Percentiles rank a stretch among this genome's conserved stretches.
Conservation (phyloP, 73 alveolate species). For the Tetrahymena malaccensis region DNA sequence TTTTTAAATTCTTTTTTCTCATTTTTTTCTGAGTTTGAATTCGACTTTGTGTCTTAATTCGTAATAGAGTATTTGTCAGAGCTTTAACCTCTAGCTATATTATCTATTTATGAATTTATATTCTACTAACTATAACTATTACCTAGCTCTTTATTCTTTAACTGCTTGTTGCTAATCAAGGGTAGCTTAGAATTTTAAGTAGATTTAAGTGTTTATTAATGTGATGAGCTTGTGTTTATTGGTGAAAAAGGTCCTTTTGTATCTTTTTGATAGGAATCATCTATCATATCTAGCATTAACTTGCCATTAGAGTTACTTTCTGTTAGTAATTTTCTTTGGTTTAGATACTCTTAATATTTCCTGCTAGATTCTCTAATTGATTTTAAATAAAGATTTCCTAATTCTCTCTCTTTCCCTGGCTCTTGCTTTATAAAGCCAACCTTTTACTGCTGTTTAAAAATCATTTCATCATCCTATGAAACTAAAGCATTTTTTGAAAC, state of each 20-base stretch:
- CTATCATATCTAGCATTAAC: background rate
- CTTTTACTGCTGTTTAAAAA: background rate
- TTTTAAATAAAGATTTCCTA: background rate
- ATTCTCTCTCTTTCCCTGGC: background rate
- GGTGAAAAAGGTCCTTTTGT: background rate
- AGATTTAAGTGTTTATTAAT: background rate
- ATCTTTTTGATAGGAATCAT: background rate
- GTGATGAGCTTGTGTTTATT: background rate
- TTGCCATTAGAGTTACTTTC: background rate
- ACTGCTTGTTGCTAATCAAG: background rate
- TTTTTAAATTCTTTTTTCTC: background rate
- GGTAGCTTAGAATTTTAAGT: background rate
- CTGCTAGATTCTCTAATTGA: background rate
- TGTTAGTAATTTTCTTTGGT: background rate
- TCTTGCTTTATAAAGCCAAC: background rate
- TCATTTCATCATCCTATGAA: background rate
- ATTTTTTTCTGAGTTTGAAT: background rate
- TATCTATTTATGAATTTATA: background rate
- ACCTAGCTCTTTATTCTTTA: background rate
- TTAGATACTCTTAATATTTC: background rate
- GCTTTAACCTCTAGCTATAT: background rate
- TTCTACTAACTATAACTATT: background rate
- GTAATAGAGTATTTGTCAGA: background rate
- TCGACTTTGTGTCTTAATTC: background rate
- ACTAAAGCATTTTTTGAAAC: background rate